Conservation (phyloP, 371 early-diverging fungal species). For the Mortierella sp. region DNA sequence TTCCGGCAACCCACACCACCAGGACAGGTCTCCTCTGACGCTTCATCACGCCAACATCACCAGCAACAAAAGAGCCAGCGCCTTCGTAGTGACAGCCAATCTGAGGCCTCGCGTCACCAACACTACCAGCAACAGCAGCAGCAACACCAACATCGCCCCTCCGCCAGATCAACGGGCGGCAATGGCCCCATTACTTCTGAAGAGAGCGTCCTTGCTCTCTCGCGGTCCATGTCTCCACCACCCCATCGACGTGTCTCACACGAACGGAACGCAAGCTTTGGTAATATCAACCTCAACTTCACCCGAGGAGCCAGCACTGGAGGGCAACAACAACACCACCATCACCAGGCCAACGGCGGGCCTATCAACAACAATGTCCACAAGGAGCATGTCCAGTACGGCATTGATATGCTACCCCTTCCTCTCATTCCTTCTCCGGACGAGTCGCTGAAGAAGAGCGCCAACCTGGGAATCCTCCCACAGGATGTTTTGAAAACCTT, state of each 20-base stretch:
- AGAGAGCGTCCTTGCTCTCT: constrained; percentile 23
- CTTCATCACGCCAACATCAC: background rate
- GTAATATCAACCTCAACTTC: constrained; percentile 7
- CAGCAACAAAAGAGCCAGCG: constrained; percentile 24
- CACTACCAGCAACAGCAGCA: background rate
- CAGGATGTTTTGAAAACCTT: constrained; percentile 48
- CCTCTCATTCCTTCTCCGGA: constrained; percentile 56
- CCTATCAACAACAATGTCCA: background rate
- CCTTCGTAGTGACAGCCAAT: constrained; percentile 33
- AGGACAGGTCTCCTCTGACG: background rate
- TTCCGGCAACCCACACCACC: constrained; percentile 2
- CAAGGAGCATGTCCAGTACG: constrained; percentile 38
- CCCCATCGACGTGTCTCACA: constrained; percentile 16
- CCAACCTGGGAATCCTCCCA: constrained; percentile 42
- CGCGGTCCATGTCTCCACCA: constrained; percentile 28
- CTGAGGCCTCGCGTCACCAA: constrained; percentile 24
- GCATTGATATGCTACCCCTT: constrained; percentile 46
- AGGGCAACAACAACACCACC: constrained; percentile 2
- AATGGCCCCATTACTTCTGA: constrained; percentile 20
- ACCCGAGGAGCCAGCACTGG: background rate
- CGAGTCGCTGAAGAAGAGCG: constrained; percentile 28
- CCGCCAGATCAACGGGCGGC: background rate
- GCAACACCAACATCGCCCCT: constrained; percentile 7
- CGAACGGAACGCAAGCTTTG: constrained; percentile 23
- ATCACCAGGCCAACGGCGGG: background rate